A percentile compares a stretch with the other conserved stretches of the same genome.
Conservation (phyloP, 129 eudicot species). For the Sambucus nigra region DNA sequence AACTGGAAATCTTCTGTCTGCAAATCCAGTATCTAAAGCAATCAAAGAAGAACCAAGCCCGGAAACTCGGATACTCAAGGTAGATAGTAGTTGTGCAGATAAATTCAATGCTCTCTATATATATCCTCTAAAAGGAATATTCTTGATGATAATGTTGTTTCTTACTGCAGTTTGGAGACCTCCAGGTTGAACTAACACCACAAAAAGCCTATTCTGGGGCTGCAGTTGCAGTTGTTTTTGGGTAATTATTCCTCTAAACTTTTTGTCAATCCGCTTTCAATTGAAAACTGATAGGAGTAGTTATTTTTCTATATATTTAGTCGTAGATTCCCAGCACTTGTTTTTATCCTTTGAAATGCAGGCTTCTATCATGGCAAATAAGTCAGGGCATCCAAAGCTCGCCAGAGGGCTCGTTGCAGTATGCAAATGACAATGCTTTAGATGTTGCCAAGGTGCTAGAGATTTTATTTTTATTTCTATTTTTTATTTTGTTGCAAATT, state of each 20-base stretch:
- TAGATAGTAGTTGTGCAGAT: conserved; percentile 7
- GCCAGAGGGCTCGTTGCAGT: conserved; percentile 70
- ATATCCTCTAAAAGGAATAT: not conserved
- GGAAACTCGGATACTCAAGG: conserved; percentile 71
- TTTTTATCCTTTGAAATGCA: conserved; percentile 12
- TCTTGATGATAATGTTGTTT: not conserved
- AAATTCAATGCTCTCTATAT: not conserved
- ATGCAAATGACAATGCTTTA: conserved; percentile 79
- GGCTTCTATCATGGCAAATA: conserved; percentile 72
- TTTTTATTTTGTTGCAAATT: conserved; percentile 1
- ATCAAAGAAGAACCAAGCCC: conserved; percentile 36
- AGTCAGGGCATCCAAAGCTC: conserved; percentile 75
- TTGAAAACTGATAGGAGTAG: not conserved
- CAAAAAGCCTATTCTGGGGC: conserved; percentile 76
- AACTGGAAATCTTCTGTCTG: conserved; percentile 57
- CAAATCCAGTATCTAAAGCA: conserved; percentile 29
- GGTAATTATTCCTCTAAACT: conserved; percentile 27
- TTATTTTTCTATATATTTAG: not conserved
- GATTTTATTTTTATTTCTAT: not conserved
- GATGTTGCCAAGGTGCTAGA: conserved; percentile 65
- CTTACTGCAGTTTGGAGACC: conserved; percentile 69
- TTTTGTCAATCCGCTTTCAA: not conserved
- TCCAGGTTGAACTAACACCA: conserved; percentile 78
- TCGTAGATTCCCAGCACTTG: no score
- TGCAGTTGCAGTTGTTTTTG: conserved; percentile 55